Conservation (phyloP, 1,284 basidiomycete genomes). For the Phellopilus nigrolimitatus region DNA sequence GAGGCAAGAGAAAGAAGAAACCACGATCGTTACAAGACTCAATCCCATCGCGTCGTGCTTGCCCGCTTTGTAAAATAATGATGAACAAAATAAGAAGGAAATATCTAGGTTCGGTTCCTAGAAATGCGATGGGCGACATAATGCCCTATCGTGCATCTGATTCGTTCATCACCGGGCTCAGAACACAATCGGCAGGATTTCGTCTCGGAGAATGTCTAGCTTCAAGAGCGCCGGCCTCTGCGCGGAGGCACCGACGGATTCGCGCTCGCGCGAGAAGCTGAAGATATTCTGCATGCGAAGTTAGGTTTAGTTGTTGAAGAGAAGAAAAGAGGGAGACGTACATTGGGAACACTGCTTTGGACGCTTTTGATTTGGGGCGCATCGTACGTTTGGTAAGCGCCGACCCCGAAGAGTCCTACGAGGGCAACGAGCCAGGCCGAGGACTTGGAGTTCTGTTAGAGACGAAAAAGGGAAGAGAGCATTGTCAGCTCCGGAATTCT, state of each 20-base stretch:
- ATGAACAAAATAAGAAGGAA: no score
- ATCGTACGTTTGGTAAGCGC: background rate
- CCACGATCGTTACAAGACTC: no score
- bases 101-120: background rate
- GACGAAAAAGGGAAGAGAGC: background rate
- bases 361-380: background rate
- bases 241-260: background rate
- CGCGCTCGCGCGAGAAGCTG: background rate
- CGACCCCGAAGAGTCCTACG: background rate
- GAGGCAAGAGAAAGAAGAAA: no score
- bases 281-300: background rate
- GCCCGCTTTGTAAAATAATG: no score
- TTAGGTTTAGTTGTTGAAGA: background rate
- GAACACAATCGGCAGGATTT: background rate
- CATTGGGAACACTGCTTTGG: background rate
- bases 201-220: background rate
- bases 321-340: background rate
- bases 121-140: background rate
- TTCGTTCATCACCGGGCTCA: background rate
- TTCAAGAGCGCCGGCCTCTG: no score
- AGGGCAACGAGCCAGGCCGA: background rate
- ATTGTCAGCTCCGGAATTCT: background rate
- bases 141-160: background rate
- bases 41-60: no score
- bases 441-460: background rate